Percentiles rank a stretch among this genome's conserved stretches.
Conservation (phyloP, 768 basidiomycete genomes). For the Pulveroboletus frians region DNA sequence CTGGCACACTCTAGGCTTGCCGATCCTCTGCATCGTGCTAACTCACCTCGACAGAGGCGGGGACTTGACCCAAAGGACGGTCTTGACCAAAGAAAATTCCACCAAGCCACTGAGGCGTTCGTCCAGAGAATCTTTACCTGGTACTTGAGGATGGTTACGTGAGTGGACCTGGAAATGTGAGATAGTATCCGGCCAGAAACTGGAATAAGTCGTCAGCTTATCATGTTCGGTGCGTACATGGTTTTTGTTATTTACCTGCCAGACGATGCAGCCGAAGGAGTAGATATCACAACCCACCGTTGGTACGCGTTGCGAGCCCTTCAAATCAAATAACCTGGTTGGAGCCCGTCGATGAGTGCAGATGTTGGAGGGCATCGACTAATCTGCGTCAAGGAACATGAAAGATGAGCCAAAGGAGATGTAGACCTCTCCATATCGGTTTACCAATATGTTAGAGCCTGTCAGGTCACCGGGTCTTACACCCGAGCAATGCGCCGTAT, state of each 20-base stretch:
- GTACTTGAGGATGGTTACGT: constrained; percentile 14
- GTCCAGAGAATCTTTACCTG: constrained; percentile 13
- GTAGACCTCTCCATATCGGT: constrained; percentile 1
- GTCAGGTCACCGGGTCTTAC: constrained; percentile 16
- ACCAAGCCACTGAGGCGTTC: constrained; percentile 3
- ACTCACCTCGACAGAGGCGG: constrained; percentile 5
- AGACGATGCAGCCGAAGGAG: no score
- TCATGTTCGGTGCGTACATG: no score
- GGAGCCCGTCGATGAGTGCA: no score
- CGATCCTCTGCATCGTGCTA: background rate
- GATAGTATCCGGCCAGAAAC: constrained; percentile 11
- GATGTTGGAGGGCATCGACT: no score
- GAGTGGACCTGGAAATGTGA: constrained; percentile 5
- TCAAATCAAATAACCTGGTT: constrained; percentile 3
- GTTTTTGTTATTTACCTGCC: no score
- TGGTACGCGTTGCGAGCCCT: background rate
- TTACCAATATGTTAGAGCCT: constrained; percentile 11
- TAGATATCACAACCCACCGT: constrained; percentile 8
- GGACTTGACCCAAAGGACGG: constrained; percentile 8
- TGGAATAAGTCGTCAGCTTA: background rate
- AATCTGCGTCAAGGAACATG: background rate
- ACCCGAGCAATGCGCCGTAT: constrained; percentile 5
- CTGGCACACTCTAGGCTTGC: background rate
- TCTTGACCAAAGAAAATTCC: constrained; percentile 9
- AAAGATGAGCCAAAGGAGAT: constrained; percentile 13